Base-by-base conservation (phyloP, 2,329 filamentous ascomycete genomes). In the Fusarium sterilihyphosum region DNA sequence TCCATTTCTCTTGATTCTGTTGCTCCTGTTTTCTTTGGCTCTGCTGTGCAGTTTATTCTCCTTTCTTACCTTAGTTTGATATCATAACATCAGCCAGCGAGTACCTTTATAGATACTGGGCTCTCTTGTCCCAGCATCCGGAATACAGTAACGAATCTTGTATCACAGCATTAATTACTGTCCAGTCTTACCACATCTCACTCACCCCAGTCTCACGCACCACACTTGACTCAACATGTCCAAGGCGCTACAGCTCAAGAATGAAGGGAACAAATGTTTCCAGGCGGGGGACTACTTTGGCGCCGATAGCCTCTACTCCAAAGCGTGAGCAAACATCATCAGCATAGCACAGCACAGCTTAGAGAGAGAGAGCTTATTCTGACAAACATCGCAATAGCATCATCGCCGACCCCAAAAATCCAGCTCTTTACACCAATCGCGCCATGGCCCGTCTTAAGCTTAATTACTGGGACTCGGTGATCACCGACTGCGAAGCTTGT, bases 401-500 rank as follows among this genome's bases (percentile, higher is more conserved):
- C 77, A 90, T 93, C 77, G 90, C 91, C 80, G 94, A 97, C 82
- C 88, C 93, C 8, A 88, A 86, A 63, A 96, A 97, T 80, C 90
- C 93, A 4, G 87, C 92, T 37, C 88, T 98, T 58, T 98, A 95
- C 84, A 96, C 94, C 44, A 98, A 98, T 84, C 93, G 95, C 61
- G 94, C 95, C 59, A 93, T 98, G 84, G 91, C 93, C 8, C 90
- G 95, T 46, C 86, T 96, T 67, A 93, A 93, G 83, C 88, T 97
- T 29, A 84, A 88, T 69, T 86, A 90, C 77, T 97, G 92, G 90
- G 88, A 93, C 37, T 91, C 88, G 16, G 94, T 92, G 56, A 92
- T 96, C 73, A 86, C 90, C 68, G 95, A 98, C 83, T 96, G 95
- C 80, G 83, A 92, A 61, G 86, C 90, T 59, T 94, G 93, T 73